These are phyloP conservation scores for Phytophthora ramorum DNA, from an alignment of 352 stramenopile genomes.

Conservation along the genomic window DNA sequence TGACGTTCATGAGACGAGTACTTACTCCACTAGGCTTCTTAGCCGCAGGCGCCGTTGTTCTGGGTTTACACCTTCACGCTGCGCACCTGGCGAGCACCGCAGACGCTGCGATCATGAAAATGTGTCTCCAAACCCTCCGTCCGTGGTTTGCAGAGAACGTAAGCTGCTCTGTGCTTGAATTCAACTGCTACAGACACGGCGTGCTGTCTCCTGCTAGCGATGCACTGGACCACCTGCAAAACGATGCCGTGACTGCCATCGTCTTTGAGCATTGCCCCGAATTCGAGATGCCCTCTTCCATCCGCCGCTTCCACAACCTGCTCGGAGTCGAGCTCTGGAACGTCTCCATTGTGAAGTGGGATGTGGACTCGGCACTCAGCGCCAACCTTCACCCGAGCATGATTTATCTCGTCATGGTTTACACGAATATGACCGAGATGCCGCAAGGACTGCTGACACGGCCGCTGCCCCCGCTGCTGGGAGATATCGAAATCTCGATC, in stretches of 20 bases:
- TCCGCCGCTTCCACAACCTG: constrained; percentile 51
- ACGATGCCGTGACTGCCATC: constrained; percentile 32
- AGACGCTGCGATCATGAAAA: constrained; percentile 11
- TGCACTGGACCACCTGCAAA: constrained; percentile 30
- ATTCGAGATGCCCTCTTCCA: constrained; percentile 42
- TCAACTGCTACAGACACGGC: constrained; percentile 37
- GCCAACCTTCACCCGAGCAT: constrained; percentile 36
- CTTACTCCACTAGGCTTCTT: background rate
- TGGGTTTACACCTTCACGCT: constrained; percentile 25
- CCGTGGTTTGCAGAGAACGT: constrained; percentile 54
- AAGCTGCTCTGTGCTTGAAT: constrained; percentile 46
- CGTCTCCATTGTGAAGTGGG: constrained; percentile 51
- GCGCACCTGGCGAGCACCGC: constrained; percentile 1
- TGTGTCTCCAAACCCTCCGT: constrained; percentile 39
- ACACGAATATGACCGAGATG: constrained; percentile 56
- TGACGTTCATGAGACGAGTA: constrained; percentile 10
- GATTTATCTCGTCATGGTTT: constrained; percentile 49
- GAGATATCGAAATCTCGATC: constrained; percentile 52
- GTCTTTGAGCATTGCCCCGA: constrained; percentile 54
- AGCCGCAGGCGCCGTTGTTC: constrained; percentile 10
- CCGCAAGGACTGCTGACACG: constrained; percentile 41
- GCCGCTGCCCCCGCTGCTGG: constrained; percentile 43
- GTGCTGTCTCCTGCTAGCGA: constrained; percentile 13
- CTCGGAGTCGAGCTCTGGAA: constrained; percentile 67
- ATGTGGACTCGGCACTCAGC: constrained; percentile 40